phyloP scores from a whole-genome alignment of 2,329 filamentous ascomycete species.

The Furcasterigmium sp. region DNA sequence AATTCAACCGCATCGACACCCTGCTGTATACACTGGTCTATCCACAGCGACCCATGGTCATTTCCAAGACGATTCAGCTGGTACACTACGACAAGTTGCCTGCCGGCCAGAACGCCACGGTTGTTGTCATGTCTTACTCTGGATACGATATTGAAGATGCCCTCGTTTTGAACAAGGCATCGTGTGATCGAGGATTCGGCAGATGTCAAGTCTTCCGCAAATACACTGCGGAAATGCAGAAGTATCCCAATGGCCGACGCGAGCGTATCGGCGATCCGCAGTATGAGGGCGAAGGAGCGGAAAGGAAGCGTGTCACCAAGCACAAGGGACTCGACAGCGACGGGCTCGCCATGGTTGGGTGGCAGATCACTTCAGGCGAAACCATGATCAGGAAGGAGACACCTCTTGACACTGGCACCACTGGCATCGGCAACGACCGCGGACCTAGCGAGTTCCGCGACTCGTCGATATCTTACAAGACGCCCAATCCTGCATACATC shows the following conservation, averaged over 20 bases:
- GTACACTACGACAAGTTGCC: constrained; percentile 97
- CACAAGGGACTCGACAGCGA: constrained; percentile 75
- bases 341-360: constrained; percentile 82
- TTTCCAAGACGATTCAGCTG: constrained; percentile 92
- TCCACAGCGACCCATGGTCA: constrained; percentile 95
- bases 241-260: constrained; percentile 75
- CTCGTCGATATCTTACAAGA: constrained; percentile 71
- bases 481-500: constrained; percentile 80
- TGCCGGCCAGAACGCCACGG: constrained; percentile 92
- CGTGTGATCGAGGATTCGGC: constrained; percentile 89
- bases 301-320: constrained; percentile 57
- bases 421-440: constrained; percentile 63
- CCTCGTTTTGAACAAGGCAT: constrained; percentile 92
- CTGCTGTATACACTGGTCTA: constrained; percentile 96
- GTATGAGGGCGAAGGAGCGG: constrained; percentile 54
- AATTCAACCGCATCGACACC: constrained; percentile 95
- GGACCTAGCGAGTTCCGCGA: constrained; percentile 61
- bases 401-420: constrained; percentile 71
- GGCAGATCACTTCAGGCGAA: constrained; percentile 71
- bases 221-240: constrained; percentile 78
- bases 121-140: constrained; percentile 98
- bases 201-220: constrained; percentile 98
- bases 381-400: constrained; percentile 87
- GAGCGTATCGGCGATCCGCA: constrained; percentile 59
- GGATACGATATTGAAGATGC: constrained; percentile 99